Evolutionary conservation across 306 rosid genomes (phyloP), one percentile per base, ranked within the genome.

Genomic region (Boehmeria nivea): DNA sequence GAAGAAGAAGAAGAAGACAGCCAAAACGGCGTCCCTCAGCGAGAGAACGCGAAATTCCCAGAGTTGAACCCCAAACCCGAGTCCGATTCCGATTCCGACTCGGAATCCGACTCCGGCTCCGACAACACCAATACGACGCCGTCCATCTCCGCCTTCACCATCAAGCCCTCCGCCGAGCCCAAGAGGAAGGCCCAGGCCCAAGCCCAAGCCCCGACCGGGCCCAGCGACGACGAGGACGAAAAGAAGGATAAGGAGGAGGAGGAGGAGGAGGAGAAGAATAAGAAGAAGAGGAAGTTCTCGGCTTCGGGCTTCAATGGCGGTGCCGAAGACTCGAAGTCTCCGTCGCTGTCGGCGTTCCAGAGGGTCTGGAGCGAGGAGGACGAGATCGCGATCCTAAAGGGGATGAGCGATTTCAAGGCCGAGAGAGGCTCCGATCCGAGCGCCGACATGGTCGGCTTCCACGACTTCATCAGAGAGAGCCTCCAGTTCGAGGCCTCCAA

Each of bases 361-460:
- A n/a, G 88, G 51, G 7, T 78, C 0, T 82, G 79, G 72, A 72
- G 62, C 12, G 76, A 70, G 21, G 82, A 67, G 0, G 83, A 78
- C 3, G 83, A 76, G 11, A 44, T 78, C 3, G 59, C 50, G 0
- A 36, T 82, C 36, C 57, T 82, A 0, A 64, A 64, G 16, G 85
- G 95, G 0, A 24, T 86, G 9, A 17, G 10, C 8, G 94, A 83
- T 0, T 83, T 34, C 23, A 6, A 51, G 1, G 60, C 68, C 0
- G 61, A 67, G 44, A 84, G 79, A 0, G 17, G 23, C 0, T 77
- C 76, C 11, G 82, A 91, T 2, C 2, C 39, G 4, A 25, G 65
- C 12, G 40, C 69, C 4, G 64, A 69, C 0, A 18, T 60, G 20
- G 33, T 1, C 2, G 82, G 68, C 0, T 83, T 89, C 36, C 69